Base-by-base conservation (phyloP, 1,139 yeast genomes). In the Yamadazyma blattariae region DNA sequence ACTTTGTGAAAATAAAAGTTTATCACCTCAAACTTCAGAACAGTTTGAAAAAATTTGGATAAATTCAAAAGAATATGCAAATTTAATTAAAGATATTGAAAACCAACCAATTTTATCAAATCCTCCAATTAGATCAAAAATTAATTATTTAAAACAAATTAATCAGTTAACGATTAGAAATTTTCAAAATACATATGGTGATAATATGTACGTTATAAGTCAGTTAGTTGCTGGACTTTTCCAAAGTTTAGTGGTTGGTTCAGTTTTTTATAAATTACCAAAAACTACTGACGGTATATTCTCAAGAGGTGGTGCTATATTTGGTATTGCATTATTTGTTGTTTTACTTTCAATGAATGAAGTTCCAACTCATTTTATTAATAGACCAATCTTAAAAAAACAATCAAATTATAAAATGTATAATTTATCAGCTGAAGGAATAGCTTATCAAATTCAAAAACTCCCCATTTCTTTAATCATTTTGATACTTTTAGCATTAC, bases 31-130 rank as follows among this genome's bases (percentile, higher is more conserved):
- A 40, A 79, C 86, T 3, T 74, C 90, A 1, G 67, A 63, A 31
- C 94, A 86, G 48, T 85, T 85, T 50, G 82, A 79, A 42, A 61
- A 59, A 2, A 69, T 69, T 48, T 85, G 94, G 94, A 61, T 61
- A 39, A 57, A 64, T 12, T 81, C 90, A 2, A 64, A 66, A 1
- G 75, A 76, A 35, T 77, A 69, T 49, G 43, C 52, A 7, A 51
- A 52, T 2, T 52, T 70, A 35, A 36, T 50, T 9, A 24, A 39
- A 7, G 59, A 59, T 8, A 65, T 68, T 33, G 72, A 68, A 36
- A 43, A 45, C 4, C 56, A 64, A 11, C 23, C 23, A 21, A 21
- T 21, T 21, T 21, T 21, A 21, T 6, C 7, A 39, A 68, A 69
- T 12, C n/a, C 26, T 13, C 12, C 28, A 8, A 11, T 5, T 11